Base-by-base conservation (phyloP, 2,329 filamentous ascomycete species). In the Didymella pinodella region DNA sequence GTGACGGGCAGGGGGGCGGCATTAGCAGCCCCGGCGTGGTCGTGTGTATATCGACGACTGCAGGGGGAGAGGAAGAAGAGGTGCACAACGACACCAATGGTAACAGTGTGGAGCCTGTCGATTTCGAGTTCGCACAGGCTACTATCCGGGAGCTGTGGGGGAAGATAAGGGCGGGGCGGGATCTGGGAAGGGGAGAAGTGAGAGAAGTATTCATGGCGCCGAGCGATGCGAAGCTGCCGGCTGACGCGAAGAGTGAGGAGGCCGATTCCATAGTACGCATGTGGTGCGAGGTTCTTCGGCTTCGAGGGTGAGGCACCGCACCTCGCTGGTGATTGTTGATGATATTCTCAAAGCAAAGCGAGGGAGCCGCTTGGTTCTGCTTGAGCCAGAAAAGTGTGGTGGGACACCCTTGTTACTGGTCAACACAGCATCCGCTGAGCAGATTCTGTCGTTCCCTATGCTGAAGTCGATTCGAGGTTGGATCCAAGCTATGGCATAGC, bases 261-360 rank as follows among this genome's bases (percentile, higher is more conserved):
- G 62, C 57, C 7, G 68, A 75, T 16, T 64, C 67, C 14, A 48
- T 51, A 4, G 69, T 74, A 47, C 63, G 69, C 32, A 71, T 75
- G 66, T 76, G 74, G 74, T 75, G 72, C 36, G 73, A 74, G 32
- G 59, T 66, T n/a, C 53, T 76, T 47, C 68, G 63, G 34, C 53
- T 72, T 38, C 62, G 72, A 41, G 66, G 65, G 8, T 74, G 65
- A 71, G 5, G 25, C 6, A 10, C 7, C 1, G 18, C 8, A 20
- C 14, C 12, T 10, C 18, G 11, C 3, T 26, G 11, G 40, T 12
- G 12, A 3, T 10, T 12, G 2, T 11, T 20, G 8, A 41, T 41
- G 11, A 4, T 22, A 41, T 2, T 41, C 10, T 14, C 11, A 16
- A 16, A 16, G 38, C 11, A 25, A 41, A 25, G 11, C 38, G 6